Conservation (phyloP, 2,329 filamentous ascomycete species). For the Aureobasidium uvarum region DNA sequence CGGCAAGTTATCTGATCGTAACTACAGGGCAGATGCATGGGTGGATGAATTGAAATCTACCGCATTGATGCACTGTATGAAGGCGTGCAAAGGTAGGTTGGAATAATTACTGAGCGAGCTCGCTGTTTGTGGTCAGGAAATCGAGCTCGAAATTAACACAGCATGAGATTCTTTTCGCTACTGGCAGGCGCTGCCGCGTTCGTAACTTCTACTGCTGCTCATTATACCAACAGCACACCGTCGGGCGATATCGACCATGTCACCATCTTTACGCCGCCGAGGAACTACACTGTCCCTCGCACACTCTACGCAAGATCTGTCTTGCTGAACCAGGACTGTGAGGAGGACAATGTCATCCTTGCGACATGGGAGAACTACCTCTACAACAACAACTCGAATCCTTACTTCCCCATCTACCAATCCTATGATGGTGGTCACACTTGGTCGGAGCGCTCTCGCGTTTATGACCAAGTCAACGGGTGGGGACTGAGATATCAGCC, state of each 20-base stretch:
- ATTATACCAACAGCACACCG: conserved; percentile 5
- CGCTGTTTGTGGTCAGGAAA: not conserved
- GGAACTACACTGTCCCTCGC: conserved; percentile 38
- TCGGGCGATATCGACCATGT: conserved; percentile 27
- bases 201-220: conserved; percentile 9
- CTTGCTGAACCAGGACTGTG: conserved; percentile 44
- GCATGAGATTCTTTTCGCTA: conserved; percentile 13
- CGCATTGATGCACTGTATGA: not conserved
- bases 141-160: not conserved
- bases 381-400: conserved; percentile 45
- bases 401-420: conserved; percentile 49
- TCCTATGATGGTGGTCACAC: conserved; percentile 50
- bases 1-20: not conserved
- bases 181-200: conserved; percentile 2
- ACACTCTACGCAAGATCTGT: conserved; percentile 54
- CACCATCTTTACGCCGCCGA: conserved; percentile 33
- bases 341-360: conserved; percentile 41
- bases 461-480: conserved; percentile 62
- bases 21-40: not conserved
- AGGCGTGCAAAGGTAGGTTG: not conserved
- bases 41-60: conserved; percentile 25
- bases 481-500: conserved; percentile 69
- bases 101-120: not conserved
- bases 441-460: conserved; percentile 63
- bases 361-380: conserved; percentile 57